Percentiles rank a stretch among this genome's conserved stretches.
Conservation (phyloP, 2,329 filamentous ascomycete species). For the Aspergillus ustus region DNA sequence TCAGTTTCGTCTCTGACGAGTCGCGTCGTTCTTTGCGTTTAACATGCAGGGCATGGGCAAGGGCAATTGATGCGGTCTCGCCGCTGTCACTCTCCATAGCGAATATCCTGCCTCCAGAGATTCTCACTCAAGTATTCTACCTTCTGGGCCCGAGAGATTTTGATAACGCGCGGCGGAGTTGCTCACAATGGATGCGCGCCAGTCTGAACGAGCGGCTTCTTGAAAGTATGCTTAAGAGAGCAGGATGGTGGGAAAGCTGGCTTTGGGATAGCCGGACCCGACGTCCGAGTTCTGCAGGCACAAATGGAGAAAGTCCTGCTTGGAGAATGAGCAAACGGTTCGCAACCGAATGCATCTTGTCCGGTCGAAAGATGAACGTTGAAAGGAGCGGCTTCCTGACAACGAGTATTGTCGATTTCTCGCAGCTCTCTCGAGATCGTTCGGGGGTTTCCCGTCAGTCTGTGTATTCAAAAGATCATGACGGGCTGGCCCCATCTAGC, state of each 20-base stretch:
- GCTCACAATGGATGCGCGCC: slow-evolving; percentile 63
- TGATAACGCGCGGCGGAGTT: slow-evolving; percentile 64
- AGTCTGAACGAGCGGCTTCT: slow-evolving; percentile 60
- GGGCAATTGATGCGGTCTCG: slow-evolving; percentile 28
- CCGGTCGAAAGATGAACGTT: slow-evolving; percentile 36
- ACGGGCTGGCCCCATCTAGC: slow-evolving; percentile 32
- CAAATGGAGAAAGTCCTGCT: slow-evolving; percentile 43
- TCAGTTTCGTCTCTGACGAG: slow-evolving; percentile 16
- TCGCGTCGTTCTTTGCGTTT: slow-evolving; percentile 32
- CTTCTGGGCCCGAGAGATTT: slow-evolving; percentile 57
- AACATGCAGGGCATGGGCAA: slow-evolving; percentile 41
- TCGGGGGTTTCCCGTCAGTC: slow-evolving; percentile 20
- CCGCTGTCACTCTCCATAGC: slow-evolving; percentile 33
- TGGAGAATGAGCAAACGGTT: slow-evolving; percentile 53
- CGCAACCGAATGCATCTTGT: slow-evolving; percentile 56
- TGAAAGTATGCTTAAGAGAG: slow-evolving; percentile 57
- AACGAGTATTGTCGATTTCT: slow-evolving; percentile 39
- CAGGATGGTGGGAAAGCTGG: slow-evolving; percentile 58
- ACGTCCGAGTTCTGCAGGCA: slow-evolving; percentile 38
- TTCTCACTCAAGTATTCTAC: slow-evolving; percentile 54
- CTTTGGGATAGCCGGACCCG: slow-evolving; percentile 32
- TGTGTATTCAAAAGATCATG: slow-evolving; percentile 29
- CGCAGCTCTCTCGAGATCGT: slow-evolving; percentile 26
- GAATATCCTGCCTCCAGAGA: slow-evolving; percentile 52
- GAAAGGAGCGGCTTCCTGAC: slow-evolving; percentile 43